phyloP scores from a whole-genome alignment of 2,329 filamentous ascomycete species.

The Harringtonia lauricola region DNA sequence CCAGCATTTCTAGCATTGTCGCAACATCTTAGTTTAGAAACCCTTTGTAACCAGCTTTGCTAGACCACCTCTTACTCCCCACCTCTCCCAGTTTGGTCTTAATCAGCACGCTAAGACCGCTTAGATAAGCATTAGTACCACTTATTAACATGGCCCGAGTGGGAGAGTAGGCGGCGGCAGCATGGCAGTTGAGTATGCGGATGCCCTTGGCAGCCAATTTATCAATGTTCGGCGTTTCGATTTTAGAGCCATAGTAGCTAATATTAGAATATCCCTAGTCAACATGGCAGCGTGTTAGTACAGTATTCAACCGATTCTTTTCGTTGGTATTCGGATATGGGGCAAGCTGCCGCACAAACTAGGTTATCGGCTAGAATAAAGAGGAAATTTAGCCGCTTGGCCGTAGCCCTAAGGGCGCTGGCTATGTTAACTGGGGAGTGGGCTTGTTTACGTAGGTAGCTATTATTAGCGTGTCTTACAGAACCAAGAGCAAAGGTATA shows the following conservation, averaged over 20 bases:
- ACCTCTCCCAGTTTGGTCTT: constrained; percentile 28
- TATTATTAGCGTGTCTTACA: too few relatives aligned
- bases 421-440: too few relatives aligned
- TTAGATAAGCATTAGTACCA: constrained; percentile 49
- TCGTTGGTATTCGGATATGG: too few relatives aligned
- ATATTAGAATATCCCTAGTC: too few relatives aligned
- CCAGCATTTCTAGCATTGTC: constrained; percentile 45
- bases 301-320: too few relatives aligned
- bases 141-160: constrained; percentile 57
- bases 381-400: too few relatives aligned
- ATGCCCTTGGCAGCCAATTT: constrained; percentile 24
- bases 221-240: constrained; percentile 21
- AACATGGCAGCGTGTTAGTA: too few relatives aligned
- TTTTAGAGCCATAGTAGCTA: constrained; percentile 21
- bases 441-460: too few relatives aligned
- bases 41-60: constrained; percentile 50
- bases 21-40: constrained; percentile 51
- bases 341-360: too few relatives aligned
- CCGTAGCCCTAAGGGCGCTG: too few relatives aligned
- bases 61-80: constrained; percentile 14
- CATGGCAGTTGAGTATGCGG: constrained; percentile 53
- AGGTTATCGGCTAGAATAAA: too few relatives aligned
- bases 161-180: constrained; percentile 53
- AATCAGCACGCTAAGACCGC: constrained; percentile 45
- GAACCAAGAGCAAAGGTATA: too few relatives aligned